Percentiles rank a stretch among this genome's conserved stretches.
phyloP scores from a whole-genome alignment of 495 filamentous ascomycete species.

The Penicillium daleae region DNA sequence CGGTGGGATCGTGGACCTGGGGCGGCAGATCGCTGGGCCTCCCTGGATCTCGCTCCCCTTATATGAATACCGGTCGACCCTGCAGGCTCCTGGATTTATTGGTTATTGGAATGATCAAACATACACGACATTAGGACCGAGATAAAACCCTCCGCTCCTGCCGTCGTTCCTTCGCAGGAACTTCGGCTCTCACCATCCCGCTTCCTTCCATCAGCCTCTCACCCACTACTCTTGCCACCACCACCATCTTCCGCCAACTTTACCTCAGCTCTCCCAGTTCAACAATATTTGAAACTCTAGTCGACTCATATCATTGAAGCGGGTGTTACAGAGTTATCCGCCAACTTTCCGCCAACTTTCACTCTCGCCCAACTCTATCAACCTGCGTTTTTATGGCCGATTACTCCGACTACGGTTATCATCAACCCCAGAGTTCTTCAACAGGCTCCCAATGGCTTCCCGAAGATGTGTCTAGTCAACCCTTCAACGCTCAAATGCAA shows the following conservation, averaged over 20 bases:
- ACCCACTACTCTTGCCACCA: constrained; percentile 6
- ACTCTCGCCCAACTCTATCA: background rate
- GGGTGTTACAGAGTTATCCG: no score
- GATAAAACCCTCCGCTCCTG: background rate
- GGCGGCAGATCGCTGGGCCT: constrained; percentile 42
- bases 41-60: constrained; percentile 32
- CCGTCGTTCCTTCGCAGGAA: constrained; percentile 24
- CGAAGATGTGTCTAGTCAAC: constrained; percentile 28
- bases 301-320: no score
- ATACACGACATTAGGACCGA: background rate
- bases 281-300: background rate
- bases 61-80: constrained; percentile 13
- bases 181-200: constrained; percentile 9
- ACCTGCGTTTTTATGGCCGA: constrained; percentile 37
- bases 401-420: constrained; percentile 26
- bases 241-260: background rate
- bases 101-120: background rate
- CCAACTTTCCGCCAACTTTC: background rate
- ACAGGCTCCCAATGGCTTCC: constrained; percentile 38
- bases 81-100: background rate
- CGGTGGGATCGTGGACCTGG: constrained; percentile 46
- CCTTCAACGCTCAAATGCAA: constrained; percentile 34
- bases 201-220: constrained; percentile 8
- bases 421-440: constrained; percentile 33
- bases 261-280: background rate